Percentiles rank a stretch among this genome's conserved stretches.
phyloP scores from a whole-genome alignment of 352 stramenopile genomes.

The Pseudoperonospora humuli region DNA sequence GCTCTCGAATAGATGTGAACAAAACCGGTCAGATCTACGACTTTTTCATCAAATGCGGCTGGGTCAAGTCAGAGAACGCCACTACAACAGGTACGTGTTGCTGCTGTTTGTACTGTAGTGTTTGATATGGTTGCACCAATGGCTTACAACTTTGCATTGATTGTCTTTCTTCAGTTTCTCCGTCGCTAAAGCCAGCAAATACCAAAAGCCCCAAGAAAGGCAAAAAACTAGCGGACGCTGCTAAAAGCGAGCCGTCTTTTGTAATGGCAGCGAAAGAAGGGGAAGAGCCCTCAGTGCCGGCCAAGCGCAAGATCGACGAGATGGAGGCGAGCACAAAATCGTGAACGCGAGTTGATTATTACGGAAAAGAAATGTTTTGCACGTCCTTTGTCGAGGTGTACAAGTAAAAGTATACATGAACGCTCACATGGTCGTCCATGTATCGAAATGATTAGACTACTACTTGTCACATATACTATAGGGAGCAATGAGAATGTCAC shows the following conservation, averaged over 20 bases:
- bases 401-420: too few relatives aligned
- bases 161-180: conserved; percentile 13
- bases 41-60: conserved; percentile 86
- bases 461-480: too few relatives aligned
- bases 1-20: conserved; percentile 54
- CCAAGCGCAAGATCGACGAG: conserved; percentile 50
- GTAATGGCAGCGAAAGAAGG: conserved; percentile 17
- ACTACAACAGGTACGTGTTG: conserved; percentile 42
- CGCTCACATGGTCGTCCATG: too few relatives aligned
- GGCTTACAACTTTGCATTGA: conserved; percentile 1
- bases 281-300: conserved; percentile 20
- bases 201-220: conserved; percentile 19
- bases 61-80: conserved; percentile 61
- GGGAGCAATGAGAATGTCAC: too few relatives aligned
- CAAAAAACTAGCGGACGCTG: conserved; percentile 9
- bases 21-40: conserved; percentile 85
- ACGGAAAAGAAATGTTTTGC: too few relatives aligned
- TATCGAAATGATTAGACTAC: too few relatives aligned
- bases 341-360: conserved; percentile 8
- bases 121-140: neutral
- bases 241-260: neutral
- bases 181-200: conserved; percentile 21
- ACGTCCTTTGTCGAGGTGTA: too few relatives aligned
- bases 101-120: neutral
- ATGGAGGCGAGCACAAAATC: conserved; percentile 25